phyloP scores from a whole-genome alignment of 805 yeast genomes.

The Cyberlindnera maritima region DNA sequence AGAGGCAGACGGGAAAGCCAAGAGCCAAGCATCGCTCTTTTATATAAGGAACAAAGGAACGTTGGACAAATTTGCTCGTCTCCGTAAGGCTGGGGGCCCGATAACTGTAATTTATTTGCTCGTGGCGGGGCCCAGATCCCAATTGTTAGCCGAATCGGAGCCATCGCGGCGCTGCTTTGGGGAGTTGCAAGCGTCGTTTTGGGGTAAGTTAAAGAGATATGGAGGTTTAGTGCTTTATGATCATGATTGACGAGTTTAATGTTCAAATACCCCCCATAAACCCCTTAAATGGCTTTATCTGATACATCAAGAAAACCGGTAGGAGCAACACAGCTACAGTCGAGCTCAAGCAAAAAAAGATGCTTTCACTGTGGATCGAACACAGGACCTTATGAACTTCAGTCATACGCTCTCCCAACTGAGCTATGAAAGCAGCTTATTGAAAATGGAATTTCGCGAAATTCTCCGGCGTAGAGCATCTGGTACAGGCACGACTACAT shows the following conservation, averaged over 20 bases:
- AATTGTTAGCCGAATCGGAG: too few species aligned
- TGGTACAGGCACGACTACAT: not conserved
- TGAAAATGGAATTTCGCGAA: not conserved
- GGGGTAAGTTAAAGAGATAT: too few species aligned
- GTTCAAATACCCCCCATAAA: too few species aligned
- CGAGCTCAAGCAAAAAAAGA: conserved; percentile 1
- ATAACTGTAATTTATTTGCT: not conserved
- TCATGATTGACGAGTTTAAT: too few species aligned
- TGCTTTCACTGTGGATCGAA: conserved; percentile 74
- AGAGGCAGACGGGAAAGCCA: too few species aligned
- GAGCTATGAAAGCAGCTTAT: conserved; percentile 29
- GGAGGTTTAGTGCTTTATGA: too few species aligned
- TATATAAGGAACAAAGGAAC: not conserved
- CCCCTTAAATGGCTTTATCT: too few species aligned
- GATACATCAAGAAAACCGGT: not conserved
- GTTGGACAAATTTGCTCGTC: not conserved
- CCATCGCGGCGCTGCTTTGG: too few species aligned
- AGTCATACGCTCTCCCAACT: conserved; percentile 34
- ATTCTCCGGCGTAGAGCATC: not conserved
- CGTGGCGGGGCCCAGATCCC: not conserved
- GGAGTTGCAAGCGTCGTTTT: too few species aligned
- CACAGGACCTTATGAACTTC: conserved; percentile 75
- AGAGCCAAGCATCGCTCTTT: not conserved
- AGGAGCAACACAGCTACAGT: not conserved
- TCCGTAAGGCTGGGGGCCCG: too few species aligned